Base-by-base conservation (phyloP, 2,329 filamentous ascomycete species). In the Colletotrichum simmondsii region DNA sequence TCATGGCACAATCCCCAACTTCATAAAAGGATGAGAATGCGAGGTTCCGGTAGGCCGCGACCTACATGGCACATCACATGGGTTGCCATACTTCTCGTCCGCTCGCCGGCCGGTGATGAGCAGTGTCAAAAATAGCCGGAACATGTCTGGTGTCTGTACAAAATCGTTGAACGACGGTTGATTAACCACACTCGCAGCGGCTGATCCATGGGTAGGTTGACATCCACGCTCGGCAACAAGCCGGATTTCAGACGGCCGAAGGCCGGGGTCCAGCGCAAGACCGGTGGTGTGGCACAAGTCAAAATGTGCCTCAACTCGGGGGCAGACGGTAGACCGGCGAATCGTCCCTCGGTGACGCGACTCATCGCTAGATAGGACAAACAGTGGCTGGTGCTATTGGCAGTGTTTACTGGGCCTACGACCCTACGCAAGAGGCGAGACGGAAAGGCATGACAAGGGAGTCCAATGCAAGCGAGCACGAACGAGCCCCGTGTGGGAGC, bases 1-100 rank as follows among this genome's bases (percentile, higher is more conserved):
- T 56, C 54, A 65, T 70, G 70, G 65, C 65, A 65, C 66, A 52
- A 28, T 7, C 65, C 24, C 46, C 60, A 35, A 54, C 56, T 46
- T 10, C 14, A 52, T 12, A 46, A 35, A 60, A 59, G 60, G 65
- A 65, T 37, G 58, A 12, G 30, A 16, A 54, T n/a, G 56, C 30
- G 53, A 52, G 53, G 8, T 30, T 49, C 26, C 22, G 53, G 53
- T 16, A 35, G 22, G 42, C n/a, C 32, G n/a, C 54, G 42, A 70
- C 19, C 54, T 60, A 65, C 53, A 64, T 11, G 69, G 24, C 42
- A 4, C 57, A 22, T 30, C n/a, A 24, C 58, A 24, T 24, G 42
- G 16, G 46, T 57, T 26, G 35, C 19, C 8, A 22, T 30, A 22
- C 12, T 42, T 22, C 19, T 52, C 42, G 56, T 26, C 42, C 28